Evolutionary conservation across 192 early-diverging fungal species (phyloP).

Genomic region (Mortierella alpina): DNA sequence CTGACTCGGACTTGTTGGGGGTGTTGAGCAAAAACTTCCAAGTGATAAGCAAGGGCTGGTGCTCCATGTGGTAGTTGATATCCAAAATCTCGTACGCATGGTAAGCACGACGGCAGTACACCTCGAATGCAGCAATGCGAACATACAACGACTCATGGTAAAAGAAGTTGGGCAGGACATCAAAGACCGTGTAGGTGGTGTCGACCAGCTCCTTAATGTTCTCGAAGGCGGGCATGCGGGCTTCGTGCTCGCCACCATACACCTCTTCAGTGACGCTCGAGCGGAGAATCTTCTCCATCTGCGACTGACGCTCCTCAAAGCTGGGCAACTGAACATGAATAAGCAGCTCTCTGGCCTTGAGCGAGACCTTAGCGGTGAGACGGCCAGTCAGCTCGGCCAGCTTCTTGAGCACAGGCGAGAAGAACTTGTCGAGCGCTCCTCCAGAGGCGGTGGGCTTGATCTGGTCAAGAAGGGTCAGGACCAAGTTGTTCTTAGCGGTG

Average conservation of each 20-base stretch:
- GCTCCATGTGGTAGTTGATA: conserved; percentile 78
- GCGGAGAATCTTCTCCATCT: conserved; percentile 87
- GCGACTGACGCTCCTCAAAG: conserved; percentile 85
- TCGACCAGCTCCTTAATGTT: conserved; percentile 87
- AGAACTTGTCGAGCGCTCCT: conserved; percentile 76
- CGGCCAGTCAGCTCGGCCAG: conserved; percentile 83
- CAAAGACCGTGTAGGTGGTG: conserved; percentile 95
- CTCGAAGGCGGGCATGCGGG: conserved; percentile 80
- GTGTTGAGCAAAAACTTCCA: conserved; percentile 83
- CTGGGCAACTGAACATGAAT: conserved; percentile 94
- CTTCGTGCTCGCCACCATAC: conserved; percentile 78
- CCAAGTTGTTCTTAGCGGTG: conserved; percentile 80
- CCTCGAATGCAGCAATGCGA: conserved; percentile 90
- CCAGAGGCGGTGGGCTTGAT: conserved; percentile 74
- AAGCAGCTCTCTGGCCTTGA: conserved; percentile 95
- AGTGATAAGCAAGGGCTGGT: conserved; percentile 73
- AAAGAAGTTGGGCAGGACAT: conserved; percentile 94
- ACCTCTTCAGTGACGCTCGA: conserved; percentile 80
- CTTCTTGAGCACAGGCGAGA: conserved; percentile 80
- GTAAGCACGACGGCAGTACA: conserved; percentile 97
- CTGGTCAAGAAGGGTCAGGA: conserved; percentile 83
- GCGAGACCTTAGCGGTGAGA: conserved; percentile 85
- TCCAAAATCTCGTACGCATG: conserved; percentile 95
- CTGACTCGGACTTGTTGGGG: conserved; percentile 58
- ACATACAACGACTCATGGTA: conserved; percentile 85